These are phyloP conservation scores for Elsinoe ampelina DNA, from an alignment of 2,329 filamentous ascomycete genomes.

Conservation along the genomic window DNA sequence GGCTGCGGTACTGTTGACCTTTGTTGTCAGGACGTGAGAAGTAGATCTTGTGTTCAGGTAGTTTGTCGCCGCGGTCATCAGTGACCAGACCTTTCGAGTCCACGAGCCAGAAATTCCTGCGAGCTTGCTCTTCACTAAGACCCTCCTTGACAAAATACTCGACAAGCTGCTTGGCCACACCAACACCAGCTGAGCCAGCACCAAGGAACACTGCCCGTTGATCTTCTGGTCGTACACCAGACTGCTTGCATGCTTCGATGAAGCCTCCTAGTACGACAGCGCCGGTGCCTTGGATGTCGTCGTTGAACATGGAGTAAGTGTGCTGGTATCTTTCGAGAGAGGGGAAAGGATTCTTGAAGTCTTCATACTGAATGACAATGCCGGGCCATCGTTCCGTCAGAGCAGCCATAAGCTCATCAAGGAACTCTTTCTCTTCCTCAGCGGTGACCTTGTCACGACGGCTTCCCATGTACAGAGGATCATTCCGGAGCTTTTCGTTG, in stretches of 20 bases:
- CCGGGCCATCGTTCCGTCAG: conserved; percentile 66
- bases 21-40: conserved; percentile 58
- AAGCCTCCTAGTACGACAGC: conserved; percentile 84
- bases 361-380: conserved; percentile 84
- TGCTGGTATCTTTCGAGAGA: conserved; percentile 84
- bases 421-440: conserved; percentile 76
- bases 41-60: conserved; percentile 74
- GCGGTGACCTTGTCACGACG: conserved; percentile 70
- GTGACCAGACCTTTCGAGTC: conserved; percentile 88
- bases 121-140: conserved; percentile 76
- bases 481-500: conserved; percentile 57
- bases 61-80: conserved; percentile 80
- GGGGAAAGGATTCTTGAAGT: conserved; percentile 96
- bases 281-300: conserved; percentile 85
- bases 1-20: conserved; percentile 59
- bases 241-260: conserved; percentile 69
- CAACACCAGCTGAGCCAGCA: conserved; percentile 88
- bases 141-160: conserved; percentile 94
- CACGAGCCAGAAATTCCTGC: conserved; percentile 91
- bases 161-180: conserved; percentile 95
- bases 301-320: conserved; percentile 92
- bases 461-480: conserved; percentile 86
- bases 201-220: conserved; percentile 95
- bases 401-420: conserved; percentile 96
- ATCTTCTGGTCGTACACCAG: conserved; percentile 74